Evolutionary conservation across 2,329 filamentous ascomycete genomes (phyloP), one percentile per base, ranked within the genome.

Genomic region (Epichloe sp.): DNA sequence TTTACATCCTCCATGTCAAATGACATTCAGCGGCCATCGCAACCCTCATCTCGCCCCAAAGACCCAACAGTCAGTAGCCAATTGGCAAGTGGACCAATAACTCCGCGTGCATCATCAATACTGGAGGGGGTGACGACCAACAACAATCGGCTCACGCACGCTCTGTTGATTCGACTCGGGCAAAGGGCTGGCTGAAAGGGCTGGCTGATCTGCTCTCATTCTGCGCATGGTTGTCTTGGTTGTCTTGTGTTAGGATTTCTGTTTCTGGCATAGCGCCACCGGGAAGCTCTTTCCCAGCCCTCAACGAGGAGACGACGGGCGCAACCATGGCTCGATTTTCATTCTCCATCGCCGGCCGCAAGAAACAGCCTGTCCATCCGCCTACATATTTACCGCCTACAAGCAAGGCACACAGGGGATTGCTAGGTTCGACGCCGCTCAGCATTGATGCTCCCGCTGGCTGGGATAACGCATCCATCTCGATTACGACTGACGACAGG

Each of bases 401-500:
- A 57, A 74, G 71, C 52, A 78, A 78, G 59, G 75, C 72, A 1
- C 74, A 77, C 56, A 73, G 71, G 57, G 71, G 57, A 68, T 78
- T 15, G n/a, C 60, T 78, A 40, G 76, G 75, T 23, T 69, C 70
- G 4, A 66, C 68, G 26, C 69, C 70, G 5, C 64, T 75, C 57
- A 72, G 64, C 56, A 64, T 70, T 53, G 71, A 73, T 54, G 61
- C 67, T 8, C 56, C 63, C 4, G 56, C 61, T 40, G 56, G 57
- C 41, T 76, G 74, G 72, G 73, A 77, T 49, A 59, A 65, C 7
- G 58, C 58, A 15, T 75, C 73, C 3, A 68, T 61, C 37, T 66
- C 69, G 10, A 68, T 64, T 41, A 73, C 75, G 55, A 74, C 69
- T 60, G 68, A 73, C 54, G 67, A 68, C 37, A 57, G 66, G 51